Conservation (phyloP, 179 eudicot genomes). For the Camellia oleifera region DNA sequence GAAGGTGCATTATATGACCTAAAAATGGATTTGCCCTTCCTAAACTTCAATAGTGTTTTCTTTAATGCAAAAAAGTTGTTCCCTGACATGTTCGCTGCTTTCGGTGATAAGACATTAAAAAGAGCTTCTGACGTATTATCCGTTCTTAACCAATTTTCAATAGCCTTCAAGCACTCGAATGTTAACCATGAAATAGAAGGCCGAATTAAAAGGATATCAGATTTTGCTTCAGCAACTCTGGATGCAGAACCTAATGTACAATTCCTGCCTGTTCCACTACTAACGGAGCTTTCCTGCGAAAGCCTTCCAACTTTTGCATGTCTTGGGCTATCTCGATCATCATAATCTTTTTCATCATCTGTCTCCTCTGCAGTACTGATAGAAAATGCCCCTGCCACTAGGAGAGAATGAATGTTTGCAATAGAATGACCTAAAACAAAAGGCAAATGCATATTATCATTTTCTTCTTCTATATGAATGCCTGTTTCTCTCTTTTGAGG, state of each 20-base stretch:
- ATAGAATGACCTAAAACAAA: conserved; percentile 67
- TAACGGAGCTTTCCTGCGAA: conserved; percentile 76
- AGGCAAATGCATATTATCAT: conserved; percentile 73
- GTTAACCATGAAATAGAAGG: conserved; percentile 52
- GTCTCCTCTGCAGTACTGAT: conserved; percentile 30
- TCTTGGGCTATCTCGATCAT: conserved; percentile 56
- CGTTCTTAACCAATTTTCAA: conserved; percentile 65
- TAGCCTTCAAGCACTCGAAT: conserved; percentile 69
- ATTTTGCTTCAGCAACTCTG: conserved; percentile 27
- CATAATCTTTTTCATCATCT: conserved; percentile 40
- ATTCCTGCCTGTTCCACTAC: conserved; percentile 48
- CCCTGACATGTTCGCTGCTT: conserved; percentile 27
- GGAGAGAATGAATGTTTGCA: conserved; percentile 67
- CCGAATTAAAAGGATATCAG: conserved; percentile 30
- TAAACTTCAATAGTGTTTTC: conserved; percentile 54
- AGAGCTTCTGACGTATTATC: conserved; percentile 41
- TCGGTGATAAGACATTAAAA: conserved; percentile 33
- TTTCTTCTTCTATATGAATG: conserved; percentile 87
- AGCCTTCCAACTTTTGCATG: conserved; percentile 91
- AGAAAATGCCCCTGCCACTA: conserved; percentile 80
- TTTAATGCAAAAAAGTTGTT: conserved; percentile 48
- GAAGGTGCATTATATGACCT: conserved; percentile 32
- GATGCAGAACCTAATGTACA: conserved; percentile 25
- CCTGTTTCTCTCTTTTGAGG: conserved; percentile 89
- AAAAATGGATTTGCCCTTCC: conserved; percentile 46